These are phyloP conservation scores for Pythium aquatile DNA, from an alignment of 352 stramenopile species.

Conservation along the genomic window DNA sequence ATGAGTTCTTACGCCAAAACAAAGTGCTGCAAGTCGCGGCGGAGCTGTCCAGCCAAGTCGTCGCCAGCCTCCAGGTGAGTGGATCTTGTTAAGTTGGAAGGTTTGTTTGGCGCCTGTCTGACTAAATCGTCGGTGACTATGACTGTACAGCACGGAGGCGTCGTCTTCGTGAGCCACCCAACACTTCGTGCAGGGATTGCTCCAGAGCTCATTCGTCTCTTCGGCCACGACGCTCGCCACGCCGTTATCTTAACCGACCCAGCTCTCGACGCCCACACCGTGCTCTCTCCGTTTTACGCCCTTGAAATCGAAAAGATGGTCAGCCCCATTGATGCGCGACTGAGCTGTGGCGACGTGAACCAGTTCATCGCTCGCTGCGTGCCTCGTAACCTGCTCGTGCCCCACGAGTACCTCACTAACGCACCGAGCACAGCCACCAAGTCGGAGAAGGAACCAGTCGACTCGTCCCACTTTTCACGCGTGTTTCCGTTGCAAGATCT, in stretches of 20 bases:
- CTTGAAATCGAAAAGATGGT: conserved; percentile 75
- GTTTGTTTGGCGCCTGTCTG: not conserved
- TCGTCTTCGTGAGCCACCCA: conserved; percentile 77
- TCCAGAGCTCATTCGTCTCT: conserved; percentile 50
- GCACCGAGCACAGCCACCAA: conserved; percentile 21
- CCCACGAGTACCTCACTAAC: conserved; percentile 48
- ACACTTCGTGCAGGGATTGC: conserved; percentile 60
- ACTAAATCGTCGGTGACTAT: not conserved
- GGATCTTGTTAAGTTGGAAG: not conserved
- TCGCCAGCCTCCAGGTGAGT: conserved; percentile 57
- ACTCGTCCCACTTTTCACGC: conserved; percentile 63
- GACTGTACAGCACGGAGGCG: conserved; percentile 44
- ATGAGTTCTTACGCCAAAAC: conserved; percentile 49
- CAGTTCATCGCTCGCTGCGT: conserved; percentile 81
- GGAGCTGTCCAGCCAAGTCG: conserved; percentile 39
- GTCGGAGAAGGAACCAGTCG: conserved; percentile 24
- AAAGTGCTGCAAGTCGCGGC: conserved; percentile 50
- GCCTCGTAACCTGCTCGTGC: conserved; percentile 66
- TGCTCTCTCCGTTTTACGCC: conserved; percentile 55
- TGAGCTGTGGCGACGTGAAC: conserved; percentile 85
- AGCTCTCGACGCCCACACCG: conserved; percentile 43
- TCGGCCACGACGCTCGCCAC: conserved; percentile 61
- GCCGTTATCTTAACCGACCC: conserved; percentile 77
- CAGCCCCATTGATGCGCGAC: conserved; percentile 71
- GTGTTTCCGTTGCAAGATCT: conserved; percentile 78